A percentile compares a stretch with the other conserved stretches of the same genome.
These are phyloP conservation scores for Backusella psychrophila DNA, from an alignment of 192 early-diverging fungal genomes.

Conservation along the genomic window DNA sequence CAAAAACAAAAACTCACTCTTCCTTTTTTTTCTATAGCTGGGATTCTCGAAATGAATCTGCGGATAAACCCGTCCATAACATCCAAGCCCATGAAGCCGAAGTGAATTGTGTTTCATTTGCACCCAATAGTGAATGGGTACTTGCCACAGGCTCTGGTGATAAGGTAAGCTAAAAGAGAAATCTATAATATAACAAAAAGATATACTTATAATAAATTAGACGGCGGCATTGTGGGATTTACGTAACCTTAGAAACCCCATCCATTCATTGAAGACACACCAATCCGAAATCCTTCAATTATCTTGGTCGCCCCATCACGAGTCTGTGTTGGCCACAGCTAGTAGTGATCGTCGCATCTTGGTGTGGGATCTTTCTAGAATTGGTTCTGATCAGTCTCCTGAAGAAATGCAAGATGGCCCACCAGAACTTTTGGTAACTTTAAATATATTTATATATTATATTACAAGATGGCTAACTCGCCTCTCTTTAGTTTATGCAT, in stretches of 20 bases:
- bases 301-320: slow-evolving; percentile 91
- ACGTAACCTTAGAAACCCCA: slow-evolving; percentile 81
- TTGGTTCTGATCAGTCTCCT: slow-evolving; percentile 90
- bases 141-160: slow-evolving; percentile 95
- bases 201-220: slow-evolving; percentile 22
- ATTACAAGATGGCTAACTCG: neutral
- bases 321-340: slow-evolving; percentile 88
- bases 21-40: slow-evolving; percentile 62
- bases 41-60: slow-evolving; percentile 78
- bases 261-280: slow-evolving; percentile 90
- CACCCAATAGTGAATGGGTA: slow-evolving; percentile 84
- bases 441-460: neutral
- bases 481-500: slow-evolving; percentile 79
- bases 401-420: slow-evolving; percentile 97
- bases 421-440: slow-evolving; percentile 86
- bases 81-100: slow-evolving; percentile 88
- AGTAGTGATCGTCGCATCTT: slow-evolving; percentile 88
- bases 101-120: slow-evolving; percentile 95
- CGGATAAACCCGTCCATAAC: slow-evolving; percentile 63
- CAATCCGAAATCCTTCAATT: slow-evolving; percentile 93
- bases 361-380: slow-evolving; percentile 93
- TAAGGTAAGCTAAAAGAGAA: slow-evolving; percentile 45
- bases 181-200: neutral
- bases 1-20: neutral
- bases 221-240: slow-evolving; percentile 96